Evolutionary conservation across 345 rosid genomes (phyloP), one percentile per base, ranked within the genome.

Genomic region (Eucalyptus brandiana): DNA sequence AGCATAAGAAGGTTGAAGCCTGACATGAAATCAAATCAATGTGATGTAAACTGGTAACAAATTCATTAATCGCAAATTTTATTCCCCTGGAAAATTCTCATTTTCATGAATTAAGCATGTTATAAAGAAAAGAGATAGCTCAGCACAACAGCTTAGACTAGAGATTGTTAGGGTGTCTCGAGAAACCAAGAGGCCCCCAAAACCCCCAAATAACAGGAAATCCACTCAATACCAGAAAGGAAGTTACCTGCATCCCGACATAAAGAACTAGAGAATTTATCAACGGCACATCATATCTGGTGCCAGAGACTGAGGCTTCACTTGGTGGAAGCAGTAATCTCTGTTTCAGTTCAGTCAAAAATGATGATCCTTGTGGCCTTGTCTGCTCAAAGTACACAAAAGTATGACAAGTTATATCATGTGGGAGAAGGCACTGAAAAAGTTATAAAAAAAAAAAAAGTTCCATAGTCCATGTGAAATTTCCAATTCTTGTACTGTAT

Each of bases 261-360:
- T 98, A 98, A 87, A 98, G 97, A 91, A 98, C 99, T 86, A 98
- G 97, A 80, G 99, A 98, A 92, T 98, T 98, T 87, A 98, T 96
- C 92, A 98, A 92, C 19, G 98, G 97, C 72, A 96, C 98, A 81
- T 94, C 97, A 93, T 98, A 97, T 88, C 93, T 95, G 14, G 99
- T 96, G 87, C 99, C 99, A 54, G 99, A 97, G 21, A 93, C 86
- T n/a, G 95, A 94, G 91, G 97, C 99, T 89, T 96, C 99, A 86
- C 94, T 91, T 34, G 97, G 91, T 50, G 95, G 92, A 54, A 98
- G 96, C 56, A 96, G 94, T 58, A 98, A 90, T 89, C 96, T 96
- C 92, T 95, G 99, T 92, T 97, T 97, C 93, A 98, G 89, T 83
- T 97, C 99, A 89, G 93, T 89, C 86, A 95, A 94, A 94, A 98